Percentiles rank a stretch among this genome's conserved stretches.
Evolutionary conservation across 305 asterid genomes (phyloP).

Genomic region (Fraxinus platypoda): DNA sequence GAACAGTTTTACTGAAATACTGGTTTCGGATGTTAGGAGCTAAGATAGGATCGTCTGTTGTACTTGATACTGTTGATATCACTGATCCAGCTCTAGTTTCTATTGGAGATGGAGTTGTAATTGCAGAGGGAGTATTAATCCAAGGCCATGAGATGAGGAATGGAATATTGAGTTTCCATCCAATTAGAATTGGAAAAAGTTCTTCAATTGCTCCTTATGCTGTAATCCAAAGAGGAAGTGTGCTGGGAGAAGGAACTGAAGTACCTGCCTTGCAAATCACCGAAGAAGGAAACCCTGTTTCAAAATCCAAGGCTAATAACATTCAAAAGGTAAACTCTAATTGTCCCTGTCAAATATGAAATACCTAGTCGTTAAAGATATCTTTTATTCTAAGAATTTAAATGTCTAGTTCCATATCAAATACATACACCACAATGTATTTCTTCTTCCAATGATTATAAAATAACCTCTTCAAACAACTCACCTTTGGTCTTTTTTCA

Average conservation of each 20-base stretch:
- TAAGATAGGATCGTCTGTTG: slow-evolving; percentile 62
- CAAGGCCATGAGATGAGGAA: slow-evolving; percentile 71
- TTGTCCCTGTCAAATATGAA: not conserved
- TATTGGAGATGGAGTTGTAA: slow-evolving; percentile 55
- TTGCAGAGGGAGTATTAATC: slow-evolving; percentile 66
- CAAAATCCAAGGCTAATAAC: slow-evolving; percentile 36
- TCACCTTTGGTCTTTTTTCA: not conserved
- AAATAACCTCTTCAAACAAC: not conserved
- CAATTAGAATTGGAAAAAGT: slow-evolving; percentile 55
- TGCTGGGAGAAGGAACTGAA: slow-evolving; percentile 47
- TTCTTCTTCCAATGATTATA: not conserved
- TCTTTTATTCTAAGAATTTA: not conserved
- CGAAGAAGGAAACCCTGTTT: slow-evolving; percentile 34
- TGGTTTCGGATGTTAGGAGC: slow-evolving; percentile 80
- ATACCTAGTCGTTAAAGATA: not conserved
- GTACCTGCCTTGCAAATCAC: slow-evolving; percentile 51
- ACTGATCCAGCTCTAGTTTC: slow-evolving; percentile 76
- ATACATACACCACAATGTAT: not conserved
- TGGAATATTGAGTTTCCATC: slow-evolving; percentile 52
- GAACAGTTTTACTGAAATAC: slow-evolving; percentile 63
- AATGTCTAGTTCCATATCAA: not conserved
- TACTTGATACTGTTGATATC: slow-evolving; percentile 64
- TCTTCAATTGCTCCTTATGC: slow-evolving; percentile 63
- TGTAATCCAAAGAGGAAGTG: slow-evolving; percentile 58
- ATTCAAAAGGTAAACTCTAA: slow-evolving; percentile 34